Conservation (phyloP, 2,329 filamentous ascomycete species). For the Trematosphaeria pertusa region DNA sequence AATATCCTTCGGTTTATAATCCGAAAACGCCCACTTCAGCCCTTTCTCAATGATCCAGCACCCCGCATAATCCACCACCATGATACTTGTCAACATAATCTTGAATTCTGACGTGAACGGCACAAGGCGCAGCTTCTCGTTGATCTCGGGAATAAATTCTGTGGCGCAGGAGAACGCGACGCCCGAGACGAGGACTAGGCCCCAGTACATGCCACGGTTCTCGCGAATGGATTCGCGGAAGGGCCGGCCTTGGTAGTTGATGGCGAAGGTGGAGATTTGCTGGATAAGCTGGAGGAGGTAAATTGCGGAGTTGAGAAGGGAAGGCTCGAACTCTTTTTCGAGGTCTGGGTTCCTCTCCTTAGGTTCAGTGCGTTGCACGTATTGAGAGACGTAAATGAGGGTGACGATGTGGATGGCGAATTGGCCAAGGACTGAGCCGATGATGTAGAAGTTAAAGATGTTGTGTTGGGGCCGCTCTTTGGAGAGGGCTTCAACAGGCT, state of each 20-base stretch:
- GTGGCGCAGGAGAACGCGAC: slow-evolving; percentile 95
- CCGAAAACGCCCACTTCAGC: slow-evolving; percentile 85
- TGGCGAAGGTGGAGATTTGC: slow-evolving; percentile 97
- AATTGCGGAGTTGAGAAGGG: slow-evolving; percentile 93
- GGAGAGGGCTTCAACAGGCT: slow-evolving; percentile 90
- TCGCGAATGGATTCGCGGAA: slow-evolving; percentile 96
- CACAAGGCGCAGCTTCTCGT: slow-evolving; percentile 89
- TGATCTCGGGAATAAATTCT: slow-evolving; percentile 94
- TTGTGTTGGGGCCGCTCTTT: slow-evolving; percentile 98
- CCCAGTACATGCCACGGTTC: slow-evolving; percentile 98
- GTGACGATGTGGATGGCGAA: slow-evolving; percentile 96
- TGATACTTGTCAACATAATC: slow-evolving; percentile 78
- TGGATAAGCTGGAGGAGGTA: slow-evolving; percentile 98
- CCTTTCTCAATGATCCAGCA: slow-evolving; percentile 89
- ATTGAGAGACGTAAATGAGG: slow-evolving; percentile 89
- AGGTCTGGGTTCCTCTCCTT: slow-evolving; percentile 76
- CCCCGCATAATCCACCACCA: slow-evolving; percentile 85
- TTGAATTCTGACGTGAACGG: slow-evolving; percentile 92
- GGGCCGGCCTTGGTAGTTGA: slow-evolving; percentile 98
- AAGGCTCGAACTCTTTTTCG: slow-evolving; percentile 92
- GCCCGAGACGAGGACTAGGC: slow-evolving; percentile 85
- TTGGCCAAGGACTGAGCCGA: slow-evolving; percentile 94
- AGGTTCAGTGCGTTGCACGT: slow-evolving; percentile 84
- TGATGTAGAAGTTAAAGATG: slow-evolving; percentile 99
- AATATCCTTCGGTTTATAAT: slow-evolving; percentile 93